Evolutionary conservation across 192 early-diverging fungal genomes (phyloP), one percentile per base, ranked within the genome.

Genomic region (Podila verticillata): DNA sequence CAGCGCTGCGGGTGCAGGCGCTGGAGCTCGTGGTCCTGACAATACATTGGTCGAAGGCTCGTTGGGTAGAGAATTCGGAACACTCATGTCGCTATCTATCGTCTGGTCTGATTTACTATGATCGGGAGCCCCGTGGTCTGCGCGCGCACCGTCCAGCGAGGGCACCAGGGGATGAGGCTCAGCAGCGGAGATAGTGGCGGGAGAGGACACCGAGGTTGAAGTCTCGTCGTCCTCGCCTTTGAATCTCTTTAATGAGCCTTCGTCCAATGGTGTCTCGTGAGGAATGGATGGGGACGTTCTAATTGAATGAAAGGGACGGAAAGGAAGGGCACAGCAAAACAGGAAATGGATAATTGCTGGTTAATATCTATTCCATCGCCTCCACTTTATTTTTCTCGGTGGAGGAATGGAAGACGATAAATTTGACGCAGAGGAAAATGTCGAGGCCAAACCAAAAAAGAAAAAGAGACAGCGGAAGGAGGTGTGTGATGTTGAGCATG

Each of bases 21-120:
- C 59, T 48, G 70, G 66, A 63, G 70, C 77, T 39, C 20, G 77
- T 28, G 77, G 61, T 63, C 61, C 66, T 44, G 77, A 72, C 39
- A 64, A 80, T 57, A 72, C 70, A 65, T 63, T 80, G 51, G 77
- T 72, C 64, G 48, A 20, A 72, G 70, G 77, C 66, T 32, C 66
- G 58, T 68, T 67, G 48, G 47, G 28, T 24, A 72, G 54, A 47
- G 70, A 68, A 48, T 62, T 80, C 61, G 66, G 70, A 36, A 80
- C 66, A 72, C 51, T 80, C 61, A 68, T 65, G 48, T 72, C 77
- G 70, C 77, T 80, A 80, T 80, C 77, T 80, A 80, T 32, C 24
- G 56, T 63, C 61, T 80, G 77, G 34, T 68, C 66, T 68, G 77
- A 29, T 20, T 30, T 68, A 49, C 65, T 80, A 68, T 72, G 70